Percentiles rank a stretch among this genome's conserved stretches.
phyloP scores from a whole-genome alignment of 208 protist genomes.

The Trypanosomatidae sp. region DNA sequence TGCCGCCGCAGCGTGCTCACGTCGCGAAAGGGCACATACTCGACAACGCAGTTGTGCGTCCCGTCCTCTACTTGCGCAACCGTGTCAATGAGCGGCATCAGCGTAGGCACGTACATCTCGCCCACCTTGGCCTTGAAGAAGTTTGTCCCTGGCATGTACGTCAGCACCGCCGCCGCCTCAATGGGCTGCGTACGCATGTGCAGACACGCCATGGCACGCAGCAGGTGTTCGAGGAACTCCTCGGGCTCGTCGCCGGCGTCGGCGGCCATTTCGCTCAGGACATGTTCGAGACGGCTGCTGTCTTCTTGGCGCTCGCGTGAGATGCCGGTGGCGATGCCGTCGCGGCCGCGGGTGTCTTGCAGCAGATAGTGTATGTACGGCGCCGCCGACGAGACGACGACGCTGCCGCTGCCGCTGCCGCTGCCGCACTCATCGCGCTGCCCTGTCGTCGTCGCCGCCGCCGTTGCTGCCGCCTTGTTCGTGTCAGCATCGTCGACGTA shows the following conservation, averaged over 20 bases:
- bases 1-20: slow-evolving; percentile 18
- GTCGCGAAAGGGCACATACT: slow-evolving; percentile 53
- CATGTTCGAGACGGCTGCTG: slow-evolving; percentile 53
- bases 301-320: slow-evolving; percentile 62
- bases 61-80: slow-evolving; percentile 70
- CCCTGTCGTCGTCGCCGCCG: too few species aligned
- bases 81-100: slow-evolving; percentile 71
- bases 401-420: too few species aligned
- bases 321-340: slow-evolving; percentile 66
- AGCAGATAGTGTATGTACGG: slow-evolving; percentile 70
- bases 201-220: slow-evolving; percentile 49
- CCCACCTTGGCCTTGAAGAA: slow-evolving; percentile 75
- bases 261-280: slow-evolving; percentile 71
- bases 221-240: slow-evolving; percentile 67
- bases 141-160: slow-evolving; percentile 58
- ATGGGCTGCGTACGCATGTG: slow-evolving; percentile 65
- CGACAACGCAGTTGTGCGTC: slow-evolving; percentile 56
- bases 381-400: slow-evolving; percentile 50
- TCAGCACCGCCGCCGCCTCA: slow-evolving; percentile 37
- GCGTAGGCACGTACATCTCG: slow-evolving; percentile 77
- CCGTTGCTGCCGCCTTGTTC: too few species aligned
- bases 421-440: too few species aligned
- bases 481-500: too few species aligned
- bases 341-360: slow-evolving; percentile 73
- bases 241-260: slow-evolving; percentile 80